Evolutionary conservation across 2,329 filamentous ascomycete genomes (phyloP).

Genomic region (Trichoderma polysporum): DNA sequence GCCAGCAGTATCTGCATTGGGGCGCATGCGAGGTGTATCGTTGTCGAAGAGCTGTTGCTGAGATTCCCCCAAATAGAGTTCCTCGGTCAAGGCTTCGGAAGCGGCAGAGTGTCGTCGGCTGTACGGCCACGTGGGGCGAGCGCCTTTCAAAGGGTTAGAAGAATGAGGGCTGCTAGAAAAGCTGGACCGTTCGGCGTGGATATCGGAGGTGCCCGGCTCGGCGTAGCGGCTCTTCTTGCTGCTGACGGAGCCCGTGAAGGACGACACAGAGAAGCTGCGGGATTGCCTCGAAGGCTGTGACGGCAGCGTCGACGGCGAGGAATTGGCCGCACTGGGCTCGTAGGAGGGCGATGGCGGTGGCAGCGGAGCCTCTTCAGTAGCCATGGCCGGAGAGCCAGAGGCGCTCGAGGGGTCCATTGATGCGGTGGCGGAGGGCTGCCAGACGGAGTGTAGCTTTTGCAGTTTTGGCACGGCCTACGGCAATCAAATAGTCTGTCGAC

Average conservation of each 20-base stretch:
- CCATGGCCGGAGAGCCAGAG: neutral
- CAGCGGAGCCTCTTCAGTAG: conserved; percentile 3
- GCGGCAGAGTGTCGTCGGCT: conserved; percentile 45
- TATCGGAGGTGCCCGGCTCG: conserved; percentile 58
- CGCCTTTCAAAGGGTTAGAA: conserved; percentile 41
- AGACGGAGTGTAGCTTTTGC: neutral
- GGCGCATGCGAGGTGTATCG: conserved; percentile 47
- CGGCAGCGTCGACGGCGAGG: conserved; percentile 11
- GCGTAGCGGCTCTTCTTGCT: conserved; percentile 58
- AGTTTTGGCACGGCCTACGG: neutral
- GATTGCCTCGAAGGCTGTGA: conserved; percentile 25
- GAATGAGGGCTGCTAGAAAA: conserved; percentile 61
- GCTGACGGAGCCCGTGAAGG: conserved; percentile 34
- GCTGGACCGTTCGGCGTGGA: conserved; percentile 58
- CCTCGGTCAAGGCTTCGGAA: conserved; percentile 44
- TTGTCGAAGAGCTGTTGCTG: conserved; percentile 48
- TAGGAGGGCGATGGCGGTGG: conserved; percentile 5
- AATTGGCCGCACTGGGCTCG: conserved; percentile 18
- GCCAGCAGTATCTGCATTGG: conserved; percentile 32
- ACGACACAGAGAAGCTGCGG: conserved; percentile 48
- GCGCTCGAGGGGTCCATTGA: conserved; percentile 17
- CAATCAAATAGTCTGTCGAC: neutral
- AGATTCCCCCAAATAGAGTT: conserved; percentile 36
- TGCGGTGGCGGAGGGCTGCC: conserved; percentile 14
- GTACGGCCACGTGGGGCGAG: conserved; percentile 43